phyloP scores from a whole-genome alignment of 1,284 basidiomycete species.

The Fistulina hepatica region DNA sequence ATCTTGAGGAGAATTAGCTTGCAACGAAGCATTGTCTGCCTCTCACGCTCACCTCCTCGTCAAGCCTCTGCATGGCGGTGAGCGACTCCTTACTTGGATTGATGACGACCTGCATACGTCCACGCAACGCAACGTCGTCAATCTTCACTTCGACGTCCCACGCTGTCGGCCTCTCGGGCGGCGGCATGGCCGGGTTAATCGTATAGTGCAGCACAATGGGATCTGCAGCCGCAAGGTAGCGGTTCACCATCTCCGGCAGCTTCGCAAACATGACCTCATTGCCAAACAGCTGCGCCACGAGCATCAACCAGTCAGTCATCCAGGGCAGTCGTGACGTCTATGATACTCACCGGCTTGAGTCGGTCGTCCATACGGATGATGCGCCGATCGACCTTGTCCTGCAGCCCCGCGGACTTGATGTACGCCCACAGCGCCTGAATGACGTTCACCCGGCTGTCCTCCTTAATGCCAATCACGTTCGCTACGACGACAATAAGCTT shows the following conservation, averaged over 20 bases:
- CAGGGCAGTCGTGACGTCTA: not conserved
- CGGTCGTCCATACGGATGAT: slow-evolving; percentile 70
- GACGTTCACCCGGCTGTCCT: slow-evolving; percentile 77
- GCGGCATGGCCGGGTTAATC: slow-evolving; percentile 44
- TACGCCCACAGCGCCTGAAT: slow-evolving; percentile 88
- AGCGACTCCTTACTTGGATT: slow-evolving; percentile 60
- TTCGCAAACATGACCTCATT: slow-evolving; percentile 69
- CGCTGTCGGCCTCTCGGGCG: slow-evolving; percentile 55
- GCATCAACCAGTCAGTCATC: slow-evolving; percentile 1
- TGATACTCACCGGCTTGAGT: slow-evolving; percentile 44
- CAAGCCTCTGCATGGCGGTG: slow-evolving; percentile 63
- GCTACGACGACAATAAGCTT: slow-evolving; percentile 23
- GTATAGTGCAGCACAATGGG: slow-evolving; percentile 81
- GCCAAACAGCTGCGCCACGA: slow-evolving; percentile 48
- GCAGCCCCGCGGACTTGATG: slow-evolving; percentile 77
- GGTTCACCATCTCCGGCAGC: slow-evolving; percentile 80
- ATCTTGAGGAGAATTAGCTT: slow-evolving; percentile 36
- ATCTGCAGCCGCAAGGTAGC: slow-evolving; percentile 68
- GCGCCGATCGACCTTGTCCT: slow-evolving; percentile 84
- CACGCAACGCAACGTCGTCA: slow-evolving; percentile 72
- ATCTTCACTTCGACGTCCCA: slow-evolving; percentile 88
- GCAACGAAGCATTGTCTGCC: slow-evolving; percentile 7
- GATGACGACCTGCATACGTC: slow-evolving; percentile 69
- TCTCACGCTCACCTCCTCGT: slow-evolving; percentile 62
- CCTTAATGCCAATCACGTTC: slow-evolving; percentile 68